These are phyloP conservation scores for Suillus alpinus DNA, from an alignment of 768 basidiomycete species.

Conservation along the genomic window DNA sequence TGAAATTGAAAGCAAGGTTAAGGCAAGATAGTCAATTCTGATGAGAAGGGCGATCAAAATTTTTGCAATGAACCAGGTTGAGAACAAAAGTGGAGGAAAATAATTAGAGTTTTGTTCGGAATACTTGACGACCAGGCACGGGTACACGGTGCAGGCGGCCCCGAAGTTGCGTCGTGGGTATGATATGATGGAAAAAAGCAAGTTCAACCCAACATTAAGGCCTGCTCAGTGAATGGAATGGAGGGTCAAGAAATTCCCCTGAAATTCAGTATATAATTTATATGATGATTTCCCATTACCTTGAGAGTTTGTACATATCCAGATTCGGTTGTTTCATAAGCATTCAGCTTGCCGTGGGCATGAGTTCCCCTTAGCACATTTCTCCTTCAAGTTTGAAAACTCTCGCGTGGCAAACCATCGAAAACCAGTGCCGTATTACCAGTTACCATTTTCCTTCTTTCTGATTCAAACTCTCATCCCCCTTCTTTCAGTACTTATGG, in stretches of 20 bases:
- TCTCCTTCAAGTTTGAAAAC: conserved; percentile 18
- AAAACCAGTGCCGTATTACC: conserved; percentile 26
- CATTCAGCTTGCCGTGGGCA: conserved; percentile 36
- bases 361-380: conserved; percentile 35
- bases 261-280: background rate
- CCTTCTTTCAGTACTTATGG: conserved; percentile 43
- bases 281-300: too few relatives aligned
- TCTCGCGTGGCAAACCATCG: conserved; percentile 46
- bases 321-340: background rate
- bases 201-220: conserved; percentile 4
- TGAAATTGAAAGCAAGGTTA: too few relatives aligned
- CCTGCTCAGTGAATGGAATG: too few relatives aligned
- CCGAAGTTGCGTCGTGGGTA: conserved; percentile 16
- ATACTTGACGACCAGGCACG: conserved; percentile 29
- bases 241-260: conserved; percentile 2
- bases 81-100: conserved; percentile 8
- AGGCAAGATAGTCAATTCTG: too few relatives aligned
- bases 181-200: background rate
- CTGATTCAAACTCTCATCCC: conserved; percentile 20
- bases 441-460: conserved; percentile 22
- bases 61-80: background rate
- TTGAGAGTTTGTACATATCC: too few relatives aligned
- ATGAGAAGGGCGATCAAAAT: conserved; percentile 4
- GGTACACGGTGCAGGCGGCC: conserved; percentile 14
- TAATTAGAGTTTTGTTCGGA: conserved; percentile 17